Percentiles rank a stretch among this genome's conserved stretches.
Evolutionary conservation across 2,329 filamentous ascomycete species (phyloP).

Genomic region (Lecanicillium sp.): DNA sequence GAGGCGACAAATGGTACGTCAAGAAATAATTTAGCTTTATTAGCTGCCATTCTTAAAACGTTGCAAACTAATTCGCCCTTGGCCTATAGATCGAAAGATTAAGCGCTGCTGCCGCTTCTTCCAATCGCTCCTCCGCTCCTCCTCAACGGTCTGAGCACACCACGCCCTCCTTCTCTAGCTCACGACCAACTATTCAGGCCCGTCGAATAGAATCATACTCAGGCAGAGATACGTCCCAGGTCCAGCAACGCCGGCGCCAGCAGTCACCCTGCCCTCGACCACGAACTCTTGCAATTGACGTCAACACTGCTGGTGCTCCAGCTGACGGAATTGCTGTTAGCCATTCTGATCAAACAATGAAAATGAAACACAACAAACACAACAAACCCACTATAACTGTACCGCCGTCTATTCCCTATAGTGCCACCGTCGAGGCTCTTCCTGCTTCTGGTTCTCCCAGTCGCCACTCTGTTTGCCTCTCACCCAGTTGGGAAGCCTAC

Average conservation of each 20-base stretch:
- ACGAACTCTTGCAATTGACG: conserved; percentile 7
- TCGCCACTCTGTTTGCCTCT: conserved; percentile 43
- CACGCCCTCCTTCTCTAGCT: no score
- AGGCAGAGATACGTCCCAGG: background rate
- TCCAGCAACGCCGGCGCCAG: background rate
- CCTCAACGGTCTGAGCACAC: no score
- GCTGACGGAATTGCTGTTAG: background rate
- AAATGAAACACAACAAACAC: conserved; percentile 1
- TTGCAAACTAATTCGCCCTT: no score
- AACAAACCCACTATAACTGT: background rate
- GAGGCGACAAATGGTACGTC: conserved; percentile 44
- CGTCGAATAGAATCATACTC: background rate
- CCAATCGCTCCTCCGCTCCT: no score
- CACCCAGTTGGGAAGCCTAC: conserved; percentile 54
- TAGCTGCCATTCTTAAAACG: no score
- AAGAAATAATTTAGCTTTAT: no score
- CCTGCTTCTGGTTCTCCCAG: conserved; percentile 8
- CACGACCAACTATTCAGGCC: background rate
- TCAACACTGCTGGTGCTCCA: background rate
- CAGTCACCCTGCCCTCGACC: background rate
- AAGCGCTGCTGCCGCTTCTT: background rate
- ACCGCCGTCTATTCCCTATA: conserved; percentile 8
- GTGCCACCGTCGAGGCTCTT: conserved; percentile 5
- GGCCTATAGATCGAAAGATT: background rate
- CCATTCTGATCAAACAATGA: conserved; percentile 3